These are phyloP conservation scores for Backusella mclennaniae DNA, from an alignment of 192 early-diverging fungal genomes.

Conservation along the genomic window DNA sequence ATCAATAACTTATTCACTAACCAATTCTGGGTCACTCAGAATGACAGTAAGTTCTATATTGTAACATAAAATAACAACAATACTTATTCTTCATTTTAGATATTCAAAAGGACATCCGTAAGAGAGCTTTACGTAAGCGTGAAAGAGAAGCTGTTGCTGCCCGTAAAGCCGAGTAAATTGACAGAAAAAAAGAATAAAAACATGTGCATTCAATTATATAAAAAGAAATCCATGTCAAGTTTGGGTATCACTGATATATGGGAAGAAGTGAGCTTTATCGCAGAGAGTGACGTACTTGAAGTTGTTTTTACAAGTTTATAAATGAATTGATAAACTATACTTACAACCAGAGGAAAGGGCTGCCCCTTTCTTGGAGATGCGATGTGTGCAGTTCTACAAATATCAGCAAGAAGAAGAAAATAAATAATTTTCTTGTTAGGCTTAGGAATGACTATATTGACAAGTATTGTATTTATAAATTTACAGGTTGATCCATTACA, in stretches of 20 bases:
- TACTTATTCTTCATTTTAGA: conserved; percentile 19
- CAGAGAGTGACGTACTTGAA: no score
- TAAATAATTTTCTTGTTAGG: no score
- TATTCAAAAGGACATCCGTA: conserved; percentile 66
- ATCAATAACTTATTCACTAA: conserved; percentile 60
- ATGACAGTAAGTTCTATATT: conserved; percentile 36
- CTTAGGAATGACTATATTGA: no score
- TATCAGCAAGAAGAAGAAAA: no score
- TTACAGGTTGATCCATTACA: no score
- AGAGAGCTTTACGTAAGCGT: conserved; percentile 70
- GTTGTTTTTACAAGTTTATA: no score
- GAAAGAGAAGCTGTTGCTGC: conserved; percentile 59
- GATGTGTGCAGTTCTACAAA: no score
- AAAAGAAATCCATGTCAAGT: not conserved
- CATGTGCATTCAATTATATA: not conserved
- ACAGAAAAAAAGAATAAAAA: not conserved
- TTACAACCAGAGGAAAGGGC: no score
- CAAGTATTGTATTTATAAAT: no score
- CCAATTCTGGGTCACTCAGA: conserved; percentile 57
- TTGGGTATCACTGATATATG: not conserved
- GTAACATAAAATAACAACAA: not conserved
- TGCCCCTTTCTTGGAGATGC: no score
- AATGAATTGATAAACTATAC: no score
- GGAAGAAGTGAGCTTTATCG: not conserved
- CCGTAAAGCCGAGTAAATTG: conserved; percentile 7